Percentiles rank a stretch among this genome's conserved stretches.
Evolutionary conservation across 1,284 basidiomycete genomes (phyloP).

Genomic region (Cryptococcus deneoformans): DNA sequence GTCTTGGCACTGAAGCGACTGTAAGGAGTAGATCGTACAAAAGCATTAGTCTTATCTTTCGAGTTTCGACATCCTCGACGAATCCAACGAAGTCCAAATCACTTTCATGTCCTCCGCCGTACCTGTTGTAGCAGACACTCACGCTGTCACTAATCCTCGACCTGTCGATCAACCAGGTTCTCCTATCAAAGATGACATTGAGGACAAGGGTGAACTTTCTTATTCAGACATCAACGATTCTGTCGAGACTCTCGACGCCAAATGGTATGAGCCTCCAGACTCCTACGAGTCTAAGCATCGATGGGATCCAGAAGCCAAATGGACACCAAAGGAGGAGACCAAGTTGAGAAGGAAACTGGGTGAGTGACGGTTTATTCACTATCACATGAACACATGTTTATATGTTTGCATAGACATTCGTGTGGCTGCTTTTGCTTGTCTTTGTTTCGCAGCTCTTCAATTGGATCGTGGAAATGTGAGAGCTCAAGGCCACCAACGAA

Average conservation of each 20-base stretch:
- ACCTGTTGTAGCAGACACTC: not conserved
- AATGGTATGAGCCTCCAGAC: constrained; percentile 29
- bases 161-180: not conserved
- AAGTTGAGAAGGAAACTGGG: constrained; percentile 32
- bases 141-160: not conserved
- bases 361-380: constrained; percentile 40
- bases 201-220: not conserved
- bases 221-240: not conserved
- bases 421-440: constrained; percentile 5
- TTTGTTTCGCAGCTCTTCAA: constrained; percentile 39
- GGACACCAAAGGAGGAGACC: constrained; percentile 46
- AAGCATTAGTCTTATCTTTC: too few species aligned
- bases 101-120: not conserved
- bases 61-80: too few species aligned
- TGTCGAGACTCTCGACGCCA: constrained; percentile 1
- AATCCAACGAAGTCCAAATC: too few species aligned
- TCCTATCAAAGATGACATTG: not conserved
- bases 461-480: constrained; percentile 38
- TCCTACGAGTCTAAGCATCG: constrained; percentile 40
- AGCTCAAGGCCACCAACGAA: not conserved
- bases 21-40: too few species aligned
- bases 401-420: constrained; percentile 11
- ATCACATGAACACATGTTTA: constrained; percentile 24
- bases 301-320: constrained; percentile 45
- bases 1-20: too few species aligned